Base-by-base conservation (phyloP, 371 early-diverging fungal genomes). In the Coemansia sp. region DNA sequence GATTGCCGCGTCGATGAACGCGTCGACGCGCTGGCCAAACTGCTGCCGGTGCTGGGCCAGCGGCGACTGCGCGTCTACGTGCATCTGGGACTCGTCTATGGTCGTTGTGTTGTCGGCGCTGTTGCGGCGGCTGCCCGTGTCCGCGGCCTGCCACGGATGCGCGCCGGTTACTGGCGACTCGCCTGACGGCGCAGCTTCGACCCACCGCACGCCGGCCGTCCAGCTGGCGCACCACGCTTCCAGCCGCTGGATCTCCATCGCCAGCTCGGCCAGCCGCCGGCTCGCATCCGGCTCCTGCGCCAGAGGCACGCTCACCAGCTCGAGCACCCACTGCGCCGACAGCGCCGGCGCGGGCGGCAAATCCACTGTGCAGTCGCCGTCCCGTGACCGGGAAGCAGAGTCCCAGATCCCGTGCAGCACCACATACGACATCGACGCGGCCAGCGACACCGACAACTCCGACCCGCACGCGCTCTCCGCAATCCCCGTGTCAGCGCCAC, bases 311-410 rank as follows among this genome's bases (percentile, higher is more conserved):
- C 74, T 72, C n/a, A 64, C 36, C 39, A 76, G 59, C 61, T 70
- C 71, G 7, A 76, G 60, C 40, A 68, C 56, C 72, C 72, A 72
- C 38, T 76, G 76, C 4, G 76, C 47, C 9, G 74, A 72, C 20
- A 64, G 52, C 45, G 68, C 56, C 11, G 76, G 72, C 16, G 26
- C 31, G 0, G 68, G 68, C 16, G 65, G 71, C 5, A 68, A 39
- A 31, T 30, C 31, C 4, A 60, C 61, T 3, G 16, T n/a, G 34
- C 52, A 66, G 5, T 12, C 49, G 10, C 45, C 41, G 14, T 40
- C 50, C 6, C 34, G 45, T 0, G 50, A 11, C 16, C 67, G 72
- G 1, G 61, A 12, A 14, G 47, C 26, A 26, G 26, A 26, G 26
- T 26, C 26, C 76, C 76, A 76, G 4, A 76, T 55, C 3, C 68